Evolutionary conservation across 768 basidiomycete species (phyloP), one percentile per base, ranked within the genome.

Genomic region (Rhodotorula graminis): DNA sequence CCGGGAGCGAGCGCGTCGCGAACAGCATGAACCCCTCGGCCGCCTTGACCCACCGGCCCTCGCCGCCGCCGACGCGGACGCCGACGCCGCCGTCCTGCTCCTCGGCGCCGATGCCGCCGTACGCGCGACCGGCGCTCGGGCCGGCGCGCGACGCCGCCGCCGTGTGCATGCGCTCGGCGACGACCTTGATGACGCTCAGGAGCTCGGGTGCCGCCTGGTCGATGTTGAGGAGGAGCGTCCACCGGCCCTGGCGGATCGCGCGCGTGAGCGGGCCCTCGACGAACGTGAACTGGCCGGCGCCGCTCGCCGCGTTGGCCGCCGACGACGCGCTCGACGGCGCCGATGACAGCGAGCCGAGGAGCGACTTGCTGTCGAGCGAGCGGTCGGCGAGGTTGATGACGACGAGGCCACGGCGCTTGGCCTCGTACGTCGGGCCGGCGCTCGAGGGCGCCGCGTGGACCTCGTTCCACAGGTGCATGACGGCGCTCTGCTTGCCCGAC

Each of bases 301-400:
- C 86, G 3, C 85, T 87, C 2, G 71, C 40, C 12, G 68, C 57
- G 29, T 37, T 50, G 18, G 65, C 42, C 27, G 71, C 52, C 14
- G 59, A 46, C 18, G 65, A 66, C 16, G 55, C 37, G 15, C 70
- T 64, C 33, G 74, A 57, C 0, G 89, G 84, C 0, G 95, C 96
- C 3, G 95, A 95, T 6, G 92, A 84, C 70, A 98, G 95, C 4
- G 92, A 93, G 10, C 96, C 95, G 56, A 99, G 85, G 11, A 99
- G 85, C 0, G 93, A 89, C 33, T 95, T 90, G 44, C 94, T 89
- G 79, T 99, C 95, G 58, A 99, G 85, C 7, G 95, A 95, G 1
- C 93, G 95, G 77, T 98, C 96, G 12, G 93, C 92, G 37, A 98
- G 87, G 77, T 95, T 90, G 70, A 99, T 88, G 1, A 86, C 88